Base-by-base conservation (phyloP, 176 grass and related monocot genomes). In the Lolium perenne region DNA sequence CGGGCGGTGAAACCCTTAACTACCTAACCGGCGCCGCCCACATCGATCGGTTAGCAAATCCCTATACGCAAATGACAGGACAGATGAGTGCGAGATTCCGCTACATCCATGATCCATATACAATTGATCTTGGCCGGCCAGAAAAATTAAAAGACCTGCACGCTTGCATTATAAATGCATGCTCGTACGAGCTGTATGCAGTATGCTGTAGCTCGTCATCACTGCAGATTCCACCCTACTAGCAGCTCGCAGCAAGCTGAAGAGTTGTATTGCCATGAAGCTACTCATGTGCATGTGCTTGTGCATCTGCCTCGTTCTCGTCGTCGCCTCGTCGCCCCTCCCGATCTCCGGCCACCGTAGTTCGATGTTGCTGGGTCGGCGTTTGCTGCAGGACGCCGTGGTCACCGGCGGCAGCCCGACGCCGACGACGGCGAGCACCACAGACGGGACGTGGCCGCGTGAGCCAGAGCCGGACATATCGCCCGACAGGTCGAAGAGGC, bases 401-500 rank as follows among this genome's bases (percentile, higher is more conserved):
- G 15, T 72, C 63, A 13, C 71, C 47, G 35, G 17, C 32, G 38
- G 12, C 21, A 49, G 38, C 22, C 65, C 38, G 12, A 64, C 70
- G 13, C 23, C 35, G 25, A 63, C 69, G 15, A 17, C 49, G 38
- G 46, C 56, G 64, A 79, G 76, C 55, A 57, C 74, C 13, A 73
- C 84, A 3, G 18, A 80, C 3, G 18, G 73, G 3, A 76, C 80
- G 26, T 85, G 54, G 50, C 29, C 81, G 54, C 18, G 38, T 21
- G 76, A 91, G 20, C 9, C 89, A 16, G 22, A 17, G 72, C 71
- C 87, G 43, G 83, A 88, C 20, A 56, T 54, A 35, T 13, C 35
- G 6, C 62, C 12, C 35, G 84, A 87, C 40, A 75, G 74, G 65
- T 86, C 89, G 0, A 94, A 91, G 71, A 88, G 92, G 61, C 70